phyloP scores from a whole-genome alignment of 2,329 filamentous ascomycete species.

The Alternaria incomplexa region DNA sequence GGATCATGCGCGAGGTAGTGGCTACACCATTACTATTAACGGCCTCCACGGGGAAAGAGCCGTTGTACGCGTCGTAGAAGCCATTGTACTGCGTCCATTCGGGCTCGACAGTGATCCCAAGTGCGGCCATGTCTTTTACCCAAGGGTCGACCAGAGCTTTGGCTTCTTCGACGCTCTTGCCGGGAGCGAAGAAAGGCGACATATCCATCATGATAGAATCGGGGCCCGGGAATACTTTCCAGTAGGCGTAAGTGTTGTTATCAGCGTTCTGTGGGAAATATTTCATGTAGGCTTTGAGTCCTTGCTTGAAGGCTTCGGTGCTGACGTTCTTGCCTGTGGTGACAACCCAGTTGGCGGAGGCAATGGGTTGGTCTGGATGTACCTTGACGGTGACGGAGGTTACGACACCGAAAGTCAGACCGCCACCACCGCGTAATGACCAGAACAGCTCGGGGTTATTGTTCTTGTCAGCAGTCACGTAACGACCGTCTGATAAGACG shows the following conservation, averaged over 20 bases:
- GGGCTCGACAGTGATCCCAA: not conserved
- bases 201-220: not conserved
- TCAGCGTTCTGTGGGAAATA: not conserved
- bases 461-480: slow-evolving; percentile 28
- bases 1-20: not conserved
- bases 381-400: not conserved
- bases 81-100: not conserved
- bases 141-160: not conserved
- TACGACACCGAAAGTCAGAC: not conserved
- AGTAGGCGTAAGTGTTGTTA: not conserved
- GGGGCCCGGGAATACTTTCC: not conserved
- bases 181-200: not conserved
- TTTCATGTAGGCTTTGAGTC: not conserved
- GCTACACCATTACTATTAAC: not conserved
- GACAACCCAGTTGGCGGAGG: not conserved
- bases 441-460: slow-evolving; percentile 11
- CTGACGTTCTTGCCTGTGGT: not conserved
- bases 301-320: not conserved
- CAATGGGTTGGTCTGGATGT: not conserved
- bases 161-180: not conserved
- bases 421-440: not conserved
- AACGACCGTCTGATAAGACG: slow-evolving; percentile 29
- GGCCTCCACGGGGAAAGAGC: not conserved
- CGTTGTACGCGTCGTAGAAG: not conserved
- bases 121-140: not conserved